Percentiles rank a stretch among this genome's conserved stretches.
phyloP scores from a whole-genome alignment of 83 land plant genomes.

The Diphasiastrum complanatum region DNA sequence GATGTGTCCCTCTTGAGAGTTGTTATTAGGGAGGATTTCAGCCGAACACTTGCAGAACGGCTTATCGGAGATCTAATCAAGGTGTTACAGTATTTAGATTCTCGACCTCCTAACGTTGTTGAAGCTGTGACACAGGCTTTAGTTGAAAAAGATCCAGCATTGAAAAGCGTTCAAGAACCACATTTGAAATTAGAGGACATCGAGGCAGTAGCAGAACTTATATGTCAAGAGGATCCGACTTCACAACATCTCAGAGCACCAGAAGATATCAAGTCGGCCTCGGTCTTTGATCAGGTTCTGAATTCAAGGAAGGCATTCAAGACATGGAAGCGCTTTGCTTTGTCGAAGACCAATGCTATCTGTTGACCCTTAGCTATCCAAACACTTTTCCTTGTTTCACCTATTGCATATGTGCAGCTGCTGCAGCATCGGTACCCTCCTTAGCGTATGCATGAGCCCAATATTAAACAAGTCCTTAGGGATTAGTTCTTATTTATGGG shows the following conservation, averaged over 20 bases:
- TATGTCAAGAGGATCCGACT: too few relatives aligned
- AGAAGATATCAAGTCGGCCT: background rate
- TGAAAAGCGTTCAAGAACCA: background rate
- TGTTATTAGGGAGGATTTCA: slow-evolving; percentile 64
- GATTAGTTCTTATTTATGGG: too few relatives aligned
- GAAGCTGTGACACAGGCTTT: slow-evolving; percentile 16
- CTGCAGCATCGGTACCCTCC: too few relatives aligned
- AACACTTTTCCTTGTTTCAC: too few relatives aligned
- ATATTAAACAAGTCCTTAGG: too few relatives aligned
- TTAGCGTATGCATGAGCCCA: too few relatives aligned
- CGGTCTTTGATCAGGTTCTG: slow-evolving; percentile 15
- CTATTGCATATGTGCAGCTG: too few relatives aligned
- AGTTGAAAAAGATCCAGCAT: background rate
- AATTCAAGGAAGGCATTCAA: slow-evolving; percentile 12
- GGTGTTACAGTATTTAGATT: slow-evolving; percentile 44
- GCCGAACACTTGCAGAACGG: slow-evolving; percentile 52
- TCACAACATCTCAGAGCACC: too few relatives aligned
- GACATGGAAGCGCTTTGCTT: slow-evolving; percentile 15
- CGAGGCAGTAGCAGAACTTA: too few relatives aligned
- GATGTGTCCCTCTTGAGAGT: slow-evolving; percentile 55
- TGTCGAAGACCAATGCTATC: slow-evolving; percentile 21
- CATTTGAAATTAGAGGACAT: too few relatives aligned
- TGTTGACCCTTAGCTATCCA: too few relatives aligned
- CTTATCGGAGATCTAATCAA: slow-evolving; percentile 44
- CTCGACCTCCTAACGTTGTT: slow-evolving; percentile 17